phyloP scores from a whole-genome alignment of 176 grass and related monocot species.

The Coix lacrymajobi region DNA sequence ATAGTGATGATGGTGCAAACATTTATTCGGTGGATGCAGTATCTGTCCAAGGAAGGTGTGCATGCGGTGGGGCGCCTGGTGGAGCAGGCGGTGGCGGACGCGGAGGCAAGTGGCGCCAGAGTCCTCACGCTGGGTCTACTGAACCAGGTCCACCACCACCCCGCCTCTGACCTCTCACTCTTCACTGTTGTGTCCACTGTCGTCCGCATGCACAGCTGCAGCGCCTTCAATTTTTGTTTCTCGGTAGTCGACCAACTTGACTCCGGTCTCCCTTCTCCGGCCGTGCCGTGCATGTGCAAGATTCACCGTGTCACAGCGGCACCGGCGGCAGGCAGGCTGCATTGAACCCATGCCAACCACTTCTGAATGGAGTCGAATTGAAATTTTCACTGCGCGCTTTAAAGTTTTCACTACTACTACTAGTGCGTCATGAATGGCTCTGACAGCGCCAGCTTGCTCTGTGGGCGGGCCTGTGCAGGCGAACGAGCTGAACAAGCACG shows the following conservation, averaged over 20 bases:
- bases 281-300: background rate
- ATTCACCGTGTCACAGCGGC: background rate
- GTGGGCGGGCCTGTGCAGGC: slow-evolving; percentile 1
- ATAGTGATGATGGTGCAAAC: too few relatives aligned
- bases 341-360: background rate
- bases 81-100: slow-evolving; percentile 45
- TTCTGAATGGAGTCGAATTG: background rate
- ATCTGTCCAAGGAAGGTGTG: slow-evolving; percentile 11
- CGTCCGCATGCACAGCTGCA: too few relatives aligned
- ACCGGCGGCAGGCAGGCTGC: background rate
- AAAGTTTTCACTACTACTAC: too few relatives aligned
- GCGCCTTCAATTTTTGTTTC: background rate
- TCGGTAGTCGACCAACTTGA: background rate
- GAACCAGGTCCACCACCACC: slow-evolving; percentile 57
- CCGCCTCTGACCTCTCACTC: background rate
- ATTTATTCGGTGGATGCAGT: slow-evolving; percentile 31
- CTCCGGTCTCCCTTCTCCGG: too few relatives aligned
- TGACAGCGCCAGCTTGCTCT: background rate
- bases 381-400: background rate
- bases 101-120: slow-evolving; percentile 48
- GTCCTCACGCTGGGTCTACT: slow-evolving; percentile 59
- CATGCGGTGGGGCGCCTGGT: slow-evolving; percentile 27
- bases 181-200: background rate
- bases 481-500: slow-evolving; percentile 42
- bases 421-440: too few relatives aligned